Conservation (phyloP, 805 yeast genomes). For the Sugiyamaella smithiae region DNA sequence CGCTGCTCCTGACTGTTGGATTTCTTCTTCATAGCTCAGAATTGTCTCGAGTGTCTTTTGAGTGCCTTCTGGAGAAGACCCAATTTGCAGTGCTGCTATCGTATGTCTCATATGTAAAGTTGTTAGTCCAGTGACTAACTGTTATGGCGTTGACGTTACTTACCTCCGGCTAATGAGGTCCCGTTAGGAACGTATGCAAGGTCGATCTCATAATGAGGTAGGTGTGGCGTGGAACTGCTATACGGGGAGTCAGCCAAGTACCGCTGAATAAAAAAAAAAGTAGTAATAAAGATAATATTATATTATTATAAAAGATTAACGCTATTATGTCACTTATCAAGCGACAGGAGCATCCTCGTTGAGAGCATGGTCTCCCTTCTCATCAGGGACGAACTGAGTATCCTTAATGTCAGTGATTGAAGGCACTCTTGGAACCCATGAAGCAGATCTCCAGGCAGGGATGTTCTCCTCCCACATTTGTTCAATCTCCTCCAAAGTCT, state of each 20-base stretch:
- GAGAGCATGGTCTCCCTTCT: not conserved
- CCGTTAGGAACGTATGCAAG: too few species aligned
- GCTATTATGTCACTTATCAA: too few species aligned
- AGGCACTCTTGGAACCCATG: constrained; percentile 18
- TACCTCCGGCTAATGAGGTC: too few species aligned
- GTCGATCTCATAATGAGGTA: too few species aligned
- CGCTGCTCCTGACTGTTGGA: constrained; percentile 34
- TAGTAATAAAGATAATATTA: too few species aligned
- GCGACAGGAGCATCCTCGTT: not conserved
- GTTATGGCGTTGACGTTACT: too few species aligned
- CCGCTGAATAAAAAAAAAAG: too few species aligned
- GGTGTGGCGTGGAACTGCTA: too few species aligned
- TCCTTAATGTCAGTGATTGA: constrained; percentile 26
- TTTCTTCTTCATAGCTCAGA: constrained; percentile 38
- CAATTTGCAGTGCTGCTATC: constrained; percentile 47
- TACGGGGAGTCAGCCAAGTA: too few species aligned
- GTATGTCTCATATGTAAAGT: constrained; percentile 14
- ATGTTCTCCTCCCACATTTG: constrained; percentile 49
- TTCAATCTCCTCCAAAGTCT: constrained; percentile 39
- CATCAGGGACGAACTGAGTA: constrained; percentile 4
- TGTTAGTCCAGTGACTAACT: too few species aligned
- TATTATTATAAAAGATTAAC: too few species aligned
- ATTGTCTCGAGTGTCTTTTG: constrained; percentile 39
- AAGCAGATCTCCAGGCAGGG: constrained; percentile 77
- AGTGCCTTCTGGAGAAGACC: constrained; percentile 40